Conservation (phyloP, 495 filamentous ascomycete genomes). For the Aspergillus biplanus region DNA sequence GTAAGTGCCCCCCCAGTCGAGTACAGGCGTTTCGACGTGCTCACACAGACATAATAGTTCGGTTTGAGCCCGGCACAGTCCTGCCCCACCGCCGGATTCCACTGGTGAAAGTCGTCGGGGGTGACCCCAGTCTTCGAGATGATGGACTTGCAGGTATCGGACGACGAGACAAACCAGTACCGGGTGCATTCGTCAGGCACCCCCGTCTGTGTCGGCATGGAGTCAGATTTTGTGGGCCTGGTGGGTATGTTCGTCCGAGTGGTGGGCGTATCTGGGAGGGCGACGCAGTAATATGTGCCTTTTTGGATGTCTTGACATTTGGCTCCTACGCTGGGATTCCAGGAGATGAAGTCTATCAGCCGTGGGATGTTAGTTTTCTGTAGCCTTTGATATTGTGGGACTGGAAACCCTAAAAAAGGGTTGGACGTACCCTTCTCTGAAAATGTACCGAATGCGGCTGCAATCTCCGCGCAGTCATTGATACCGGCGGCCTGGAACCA, state of each 20-base stretch:
- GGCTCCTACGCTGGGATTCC: not conserved
- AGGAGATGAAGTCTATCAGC: not conserved
- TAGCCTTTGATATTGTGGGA: too few relatives aligned
- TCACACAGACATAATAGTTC: not conserved
- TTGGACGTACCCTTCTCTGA: not conserved
- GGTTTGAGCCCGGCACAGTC: not conserved
- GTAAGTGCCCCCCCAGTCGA: not conserved
- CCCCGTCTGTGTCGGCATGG: not conserved
- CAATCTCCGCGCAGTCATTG: not conserved
- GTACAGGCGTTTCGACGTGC: not conserved
- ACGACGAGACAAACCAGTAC: not conserved
- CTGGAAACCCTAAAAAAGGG: too few relatives aligned
- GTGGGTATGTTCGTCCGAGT: not conserved
- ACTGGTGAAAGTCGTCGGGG: not conserved
- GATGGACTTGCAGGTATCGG: not conserved
- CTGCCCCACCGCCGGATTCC: not conserved
- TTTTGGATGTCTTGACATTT: not conserved
- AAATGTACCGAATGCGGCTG: not conserved
- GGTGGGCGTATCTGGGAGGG: not conserved
- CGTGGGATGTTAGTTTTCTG: not conserved
- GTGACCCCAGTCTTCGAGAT: not conserved
- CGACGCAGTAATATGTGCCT: not conserved
- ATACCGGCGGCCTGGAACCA: not conserved
- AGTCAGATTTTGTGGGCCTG: not conserved
- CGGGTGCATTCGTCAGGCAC: not conserved